Base-by-base conservation (phyloP, 164 flowering plant genomes). In the Vitis rupestris region DNA sequence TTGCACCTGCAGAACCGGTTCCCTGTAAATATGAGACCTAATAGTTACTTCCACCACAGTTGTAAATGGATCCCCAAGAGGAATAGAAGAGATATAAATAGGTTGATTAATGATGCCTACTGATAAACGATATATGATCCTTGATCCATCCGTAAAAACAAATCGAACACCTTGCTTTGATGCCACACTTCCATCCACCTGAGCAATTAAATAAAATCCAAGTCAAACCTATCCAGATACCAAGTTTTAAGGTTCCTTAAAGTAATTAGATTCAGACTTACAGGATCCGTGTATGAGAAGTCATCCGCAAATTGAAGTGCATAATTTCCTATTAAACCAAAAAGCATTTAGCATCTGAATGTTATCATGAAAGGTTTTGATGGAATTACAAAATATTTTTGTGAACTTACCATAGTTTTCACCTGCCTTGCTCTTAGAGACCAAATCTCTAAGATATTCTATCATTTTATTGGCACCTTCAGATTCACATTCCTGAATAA, bases 1-100 rank as follows among this genome's bases (percentile, higher is more conserved):
- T 96, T 67, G 98, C 98, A 64, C 99, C 98, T 52, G 98, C 97
- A 5, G 99, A 93, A 69, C 99, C 98, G 68, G 99, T 96, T 69
- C 97, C 99, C 98, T 93, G 84, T 17, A 81, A 54, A 72, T 30
- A 61, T 48, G 37, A 60, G 68, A 48, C 37, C 14, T 27, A 10
- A 50, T 31, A 37, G 9, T 17, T 44, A 14, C 59, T 65, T 60
- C 30, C 9, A 67, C 12, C 37, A 48, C 9, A n/a, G 19, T 9
- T 51, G 61, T 49, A 13, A 23, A 47, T 27, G 3, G 11, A 12
- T 15, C 23, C 23, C 1, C 27, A 27, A 69, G 9, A 10, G 51
- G 15, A 67, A 23, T 23, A 47, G 48, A 30, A 60, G 11, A 63
- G n/a, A 29, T 4, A 63, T 23, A 30, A 68, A 63, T 51, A 16